A percentile compares a stretch with the other conserved stretches of the same genome.
phyloP scores from a whole-genome alignment of 208 protist species.

The Novymonas esmeraldas region DNA sequence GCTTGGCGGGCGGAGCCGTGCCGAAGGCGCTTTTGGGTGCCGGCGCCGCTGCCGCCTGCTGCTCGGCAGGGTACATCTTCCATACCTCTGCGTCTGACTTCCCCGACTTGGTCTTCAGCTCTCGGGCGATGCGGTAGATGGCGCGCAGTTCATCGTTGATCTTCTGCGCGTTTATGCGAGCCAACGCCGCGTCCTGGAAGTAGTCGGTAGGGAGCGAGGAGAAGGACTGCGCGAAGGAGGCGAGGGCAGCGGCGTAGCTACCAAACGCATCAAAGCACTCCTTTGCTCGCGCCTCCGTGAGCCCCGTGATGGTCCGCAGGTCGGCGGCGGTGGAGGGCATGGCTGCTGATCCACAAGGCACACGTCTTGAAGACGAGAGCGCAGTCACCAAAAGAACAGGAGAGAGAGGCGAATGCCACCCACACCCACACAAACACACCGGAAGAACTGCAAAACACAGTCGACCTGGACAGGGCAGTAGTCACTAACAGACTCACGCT shows the following conservation, averaged over 20 bases:
- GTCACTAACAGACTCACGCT: no score
- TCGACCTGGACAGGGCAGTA: no score
- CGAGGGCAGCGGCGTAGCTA: slow-evolving; percentile 66
- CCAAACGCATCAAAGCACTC: slow-evolving; percentile 67
- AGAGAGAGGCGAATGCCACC: no score
- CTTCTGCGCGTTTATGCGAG: slow-evolving; percentile 39
- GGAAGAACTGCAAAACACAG: no score
- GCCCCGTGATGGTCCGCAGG: slow-evolving; percentile 64
- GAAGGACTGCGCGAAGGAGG: slow-evolving; percentile 81
- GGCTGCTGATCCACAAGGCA: not conserved
- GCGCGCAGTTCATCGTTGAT: slow-evolving; percentile 74
- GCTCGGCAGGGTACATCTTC: slow-evolving; percentile 36
- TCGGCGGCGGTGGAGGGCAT: slow-evolving; percentile 40
- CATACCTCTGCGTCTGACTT: slow-evolving; percentile 58
- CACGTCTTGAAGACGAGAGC: no score
- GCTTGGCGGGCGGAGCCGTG: not conserved
- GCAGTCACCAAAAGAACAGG: not conserved
- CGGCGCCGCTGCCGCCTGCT: not conserved
- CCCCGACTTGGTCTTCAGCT: slow-evolving; percentile 46
- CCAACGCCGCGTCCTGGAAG: slow-evolving; percentile 49
- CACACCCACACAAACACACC: no score
- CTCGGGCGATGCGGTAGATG: slow-evolving; percentile 66
- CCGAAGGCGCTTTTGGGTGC: not conserved
- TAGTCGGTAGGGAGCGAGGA: slow-evolving; percentile 46
- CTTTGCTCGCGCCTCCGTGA: slow-evolving; percentile 53